Evolutionary conservation across 1,284 basidiomycete genomes (phyloP), one percentile per base, ranked within the genome.

Genomic region (Stereum hirsutum): DNA sequence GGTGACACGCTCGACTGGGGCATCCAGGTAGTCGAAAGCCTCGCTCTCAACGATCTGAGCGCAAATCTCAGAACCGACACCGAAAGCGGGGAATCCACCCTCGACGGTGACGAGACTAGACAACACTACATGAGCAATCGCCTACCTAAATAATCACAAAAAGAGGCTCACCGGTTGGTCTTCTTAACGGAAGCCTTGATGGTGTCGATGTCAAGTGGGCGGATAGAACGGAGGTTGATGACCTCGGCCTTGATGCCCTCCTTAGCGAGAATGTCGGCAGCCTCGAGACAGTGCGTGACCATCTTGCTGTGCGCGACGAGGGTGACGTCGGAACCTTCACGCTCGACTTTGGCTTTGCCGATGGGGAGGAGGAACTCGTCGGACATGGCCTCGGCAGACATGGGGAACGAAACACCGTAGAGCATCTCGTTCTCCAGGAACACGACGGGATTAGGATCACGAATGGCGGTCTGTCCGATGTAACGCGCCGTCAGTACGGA

Each of bases 351-450:
- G 62, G 87, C 87, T 72, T 99, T 98, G 61, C 96, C 96, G 58
- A 99, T 97, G 37, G 94, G 94, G 47, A 99, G 70, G 38, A 89
- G 63, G 73, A 95, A 99, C 69, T 92, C 83, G 63, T 96, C 90
- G 41, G 90, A 94, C 77, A 97, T 84, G 54, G 89, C 92, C 62
- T 96, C 95, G 52, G 83, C 65, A 35, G 91, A 91, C 80, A 99
- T 87, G 46, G 92, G 91, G 85, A 99, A 99, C 17, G 83, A 79
- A 52, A 93, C 80, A 67, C 96, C 96, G 70, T 99, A 99, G 60
- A 99, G 68, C 78, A 99, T 92, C 70, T 99, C 96, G 68, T 99
- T 99, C 63, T 99, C 96, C 42, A 99, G 84, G 75, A 99, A 92
- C 54, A 98, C 92, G 54, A 97, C 89, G 11, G 94, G 93, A 72